Percentiles rank a stretch among this genome's conserved stretches.
phyloP scores from a whole-genome alignment of 192 early-diverging fungal genomes.

The Pilaira anomala region DNA sequence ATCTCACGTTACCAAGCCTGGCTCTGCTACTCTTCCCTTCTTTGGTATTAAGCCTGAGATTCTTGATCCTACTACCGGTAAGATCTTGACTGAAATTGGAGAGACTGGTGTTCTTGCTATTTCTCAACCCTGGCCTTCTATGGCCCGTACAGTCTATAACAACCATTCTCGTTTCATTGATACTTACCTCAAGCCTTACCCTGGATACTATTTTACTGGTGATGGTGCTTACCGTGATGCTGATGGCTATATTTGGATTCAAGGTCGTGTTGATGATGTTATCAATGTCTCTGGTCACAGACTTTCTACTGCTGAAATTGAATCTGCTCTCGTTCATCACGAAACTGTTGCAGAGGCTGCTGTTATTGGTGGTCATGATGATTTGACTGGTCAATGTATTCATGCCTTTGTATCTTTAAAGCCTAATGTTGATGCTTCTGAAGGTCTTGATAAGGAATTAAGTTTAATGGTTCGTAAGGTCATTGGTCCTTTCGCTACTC shows the following conservation, averaged over 20 bases:
- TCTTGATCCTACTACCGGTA: slow-evolving; percentile 82
- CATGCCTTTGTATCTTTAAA: slow-evolving; percentile 83
- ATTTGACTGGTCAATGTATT: slow-evolving; percentile 86
- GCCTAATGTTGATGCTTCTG: slow-evolving; percentile 46
- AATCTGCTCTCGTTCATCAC: slow-evolving; percentile 83
- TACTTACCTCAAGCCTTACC: slow-evolving; percentile 88
- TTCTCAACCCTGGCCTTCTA: slow-evolving; percentile 82
- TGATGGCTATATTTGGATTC: slow-evolving; percentile 95
- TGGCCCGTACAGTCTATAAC: slow-evolving; percentile 86
- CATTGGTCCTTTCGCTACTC: slow-evolving; percentile 92
- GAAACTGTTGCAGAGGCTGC: slow-evolving; percentile 84
- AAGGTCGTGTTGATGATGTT: slow-evolving; percentile 84
- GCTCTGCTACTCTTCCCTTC: slow-evolving; percentile 93
- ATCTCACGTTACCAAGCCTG: slow-evolving; percentile 86
- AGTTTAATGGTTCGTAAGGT: slow-evolving; percentile 71
- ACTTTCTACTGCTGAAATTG: slow-evolving; percentile 89
- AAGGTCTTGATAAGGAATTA: slow-evolving; percentile 58
- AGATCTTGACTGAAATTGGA: slow-evolving; percentile 76
- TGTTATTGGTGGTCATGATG: slow-evolving; percentile 82
- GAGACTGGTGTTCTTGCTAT: slow-evolving; percentile 92
- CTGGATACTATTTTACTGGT: slow-evolving; percentile 92
- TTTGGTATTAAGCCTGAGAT: slow-evolving; percentile 89
- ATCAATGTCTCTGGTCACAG: slow-evolving; percentile 96
- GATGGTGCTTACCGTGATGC: slow-evolving; percentile 88
- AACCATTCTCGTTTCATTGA: slow-evolving; percentile 90